These are phyloP conservation scores for Chrysosporium queenslandicum DNA, from an alignment of 2,329 filamentous ascomycete genomes.

Conservation along the genomic window DNA sequence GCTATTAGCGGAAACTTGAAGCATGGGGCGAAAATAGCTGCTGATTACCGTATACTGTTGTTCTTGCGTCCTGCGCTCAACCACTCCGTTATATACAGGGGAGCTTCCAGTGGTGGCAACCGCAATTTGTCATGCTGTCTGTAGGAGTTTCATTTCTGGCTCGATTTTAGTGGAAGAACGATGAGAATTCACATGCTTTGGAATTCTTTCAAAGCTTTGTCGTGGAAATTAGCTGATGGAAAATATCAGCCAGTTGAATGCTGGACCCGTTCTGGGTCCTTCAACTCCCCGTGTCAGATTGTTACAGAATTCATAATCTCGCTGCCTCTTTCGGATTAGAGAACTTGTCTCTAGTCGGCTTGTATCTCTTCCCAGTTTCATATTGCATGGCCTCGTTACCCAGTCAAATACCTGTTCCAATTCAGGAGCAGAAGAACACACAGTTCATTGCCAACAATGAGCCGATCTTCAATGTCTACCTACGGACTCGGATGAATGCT, in stretches of 20 bases:
- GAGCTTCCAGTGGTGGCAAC: not conserved
- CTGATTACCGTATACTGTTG: too few relatives aligned
- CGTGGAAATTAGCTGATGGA: not conserved
- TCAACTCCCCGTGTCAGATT: constrained; percentile 3
- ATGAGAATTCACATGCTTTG: not conserved
- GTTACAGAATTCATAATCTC: constrained; percentile 5
- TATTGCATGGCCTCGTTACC: constrained; percentile 5
- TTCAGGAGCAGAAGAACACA: not conserved
- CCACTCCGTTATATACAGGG: not conserved
- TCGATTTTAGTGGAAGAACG: not conserved
- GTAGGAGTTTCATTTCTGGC: not conserved
- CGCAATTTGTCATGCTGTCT: not conserved
- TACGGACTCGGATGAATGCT: too few relatives aligned
- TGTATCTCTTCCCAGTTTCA: not conserved
- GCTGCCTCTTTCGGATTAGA: not conserved
- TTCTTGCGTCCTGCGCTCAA: not conserved
- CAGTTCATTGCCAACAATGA: too few relatives aligned
- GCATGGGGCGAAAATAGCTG: too few relatives aligned
- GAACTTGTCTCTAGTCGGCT: not conserved
- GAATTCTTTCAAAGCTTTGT: not conserved
- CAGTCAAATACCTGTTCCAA: not conserved
- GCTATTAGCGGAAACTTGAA: too few relatives aligned
- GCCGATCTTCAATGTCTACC: too few relatives aligned
- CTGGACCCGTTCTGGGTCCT: not conserved
- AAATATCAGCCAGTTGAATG: not conserved